phyloP scores from a whole-genome alignment of 345 rosid species.

The Gossypium mustelinum region DNA sequence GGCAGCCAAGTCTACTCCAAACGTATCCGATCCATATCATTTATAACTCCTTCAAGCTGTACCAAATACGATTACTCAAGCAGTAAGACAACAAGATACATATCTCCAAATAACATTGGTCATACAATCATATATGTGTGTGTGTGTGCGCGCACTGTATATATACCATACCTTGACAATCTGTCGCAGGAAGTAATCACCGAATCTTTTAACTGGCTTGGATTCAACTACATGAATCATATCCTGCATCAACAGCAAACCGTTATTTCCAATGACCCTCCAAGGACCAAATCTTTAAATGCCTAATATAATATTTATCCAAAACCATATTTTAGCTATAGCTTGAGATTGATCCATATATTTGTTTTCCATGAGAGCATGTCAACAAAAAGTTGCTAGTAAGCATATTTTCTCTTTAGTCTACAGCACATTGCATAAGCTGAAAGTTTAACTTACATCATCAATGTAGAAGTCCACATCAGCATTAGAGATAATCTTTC shows the following conservation, averaged over 20 bases:
- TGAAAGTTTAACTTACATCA: slow-evolving; percentile 43
- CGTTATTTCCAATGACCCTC: neutral
- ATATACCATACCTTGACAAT: slow-evolving; percentile 64
- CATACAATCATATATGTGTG: neutral
- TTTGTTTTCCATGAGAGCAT: neutral
- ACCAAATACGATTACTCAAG: neutral
- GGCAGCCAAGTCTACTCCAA: slow-evolving; percentile 43
- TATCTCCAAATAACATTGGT: neutral
- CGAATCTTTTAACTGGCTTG: slow-evolving; percentile 65
- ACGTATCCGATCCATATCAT: slow-evolving; percentile 71
- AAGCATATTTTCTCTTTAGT: neutral
- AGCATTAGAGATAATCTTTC: slow-evolving; percentile 78
- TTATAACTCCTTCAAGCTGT: slow-evolving; percentile 90
- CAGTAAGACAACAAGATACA: neutral
- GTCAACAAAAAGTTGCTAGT: neutral
- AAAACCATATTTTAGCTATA: neutral
- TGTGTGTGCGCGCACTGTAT: neutral
- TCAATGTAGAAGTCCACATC: slow-evolving; percentile 89
- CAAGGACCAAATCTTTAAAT: too few species aligned
- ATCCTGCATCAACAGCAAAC: slow-evolving; percentile 49
- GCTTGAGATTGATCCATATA: neutral
- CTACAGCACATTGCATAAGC: neutral
- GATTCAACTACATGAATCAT: slow-evolving; percentile 76
- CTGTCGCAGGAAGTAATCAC: slow-evolving; percentile 92
- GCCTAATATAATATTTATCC: neutral